phyloP scores from a whole-genome alignment of 2,329 filamentous ascomycete species.

The Alternaria consortialis region DNA sequence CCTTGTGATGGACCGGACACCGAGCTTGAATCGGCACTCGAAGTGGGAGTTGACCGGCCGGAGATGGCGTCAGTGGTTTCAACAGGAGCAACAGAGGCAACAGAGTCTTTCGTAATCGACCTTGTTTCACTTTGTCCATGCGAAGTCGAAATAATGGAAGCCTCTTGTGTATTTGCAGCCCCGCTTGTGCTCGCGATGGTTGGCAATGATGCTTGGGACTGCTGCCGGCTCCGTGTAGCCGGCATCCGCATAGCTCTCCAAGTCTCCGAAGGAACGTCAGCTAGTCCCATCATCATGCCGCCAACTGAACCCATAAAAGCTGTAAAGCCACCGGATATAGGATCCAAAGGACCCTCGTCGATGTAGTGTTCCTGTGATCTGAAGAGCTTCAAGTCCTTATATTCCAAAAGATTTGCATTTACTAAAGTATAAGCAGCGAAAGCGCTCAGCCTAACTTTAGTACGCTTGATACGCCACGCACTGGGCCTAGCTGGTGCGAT shows the following conservation, averaged over 20 bases:
- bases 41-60: neutral
- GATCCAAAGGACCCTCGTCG: constrained; percentile 28
- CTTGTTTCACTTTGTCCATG: too few species aligned
- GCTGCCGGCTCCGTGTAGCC: constrained; percentile 9
- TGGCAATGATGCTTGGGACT: constrained; percentile 11
- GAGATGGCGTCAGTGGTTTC: neutral
- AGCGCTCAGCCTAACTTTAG: constrained; percentile 31
- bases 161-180: neutral
- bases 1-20: constrained; percentile 4
- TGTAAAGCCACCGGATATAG: constrained; percentile 43
- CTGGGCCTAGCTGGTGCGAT: constrained; percentile 31
- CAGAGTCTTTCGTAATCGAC: too few species aligned
- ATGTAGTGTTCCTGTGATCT: constrained; percentile 22
- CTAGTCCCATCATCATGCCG: constrained; percentile 75
- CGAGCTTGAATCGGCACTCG: constrained; percentile 1
- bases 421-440: constrained; percentile 35
- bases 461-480: constrained; percentile 36
- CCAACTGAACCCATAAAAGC: constrained; percentile 62
- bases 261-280: constrained; percentile 68
- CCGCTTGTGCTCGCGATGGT: constrained; percentile 5
- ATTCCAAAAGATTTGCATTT: constrained; percentile 22
- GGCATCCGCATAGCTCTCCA: constrained; percentile 47
- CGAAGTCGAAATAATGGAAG: too few species aligned
- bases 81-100: neutral
- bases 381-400: constrained; percentile 31